phyloP scores from a whole-genome alignment of 1,284 basidiomycete species.

The Trichosporon coremiiforme region DNA sequence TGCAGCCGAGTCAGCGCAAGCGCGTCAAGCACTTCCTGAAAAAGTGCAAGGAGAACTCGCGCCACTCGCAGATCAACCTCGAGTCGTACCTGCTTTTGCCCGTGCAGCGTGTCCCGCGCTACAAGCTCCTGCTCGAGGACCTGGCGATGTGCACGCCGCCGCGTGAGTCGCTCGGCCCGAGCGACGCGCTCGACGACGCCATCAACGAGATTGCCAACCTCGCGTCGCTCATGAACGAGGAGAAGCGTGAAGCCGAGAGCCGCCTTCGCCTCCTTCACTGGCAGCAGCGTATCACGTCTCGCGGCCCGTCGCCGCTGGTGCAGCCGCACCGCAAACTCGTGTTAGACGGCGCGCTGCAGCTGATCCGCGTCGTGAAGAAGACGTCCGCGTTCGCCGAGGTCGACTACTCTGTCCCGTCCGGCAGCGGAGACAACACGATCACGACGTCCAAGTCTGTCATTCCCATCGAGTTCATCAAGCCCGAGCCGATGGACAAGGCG shows the following conservation, averaged over 20 bases:
- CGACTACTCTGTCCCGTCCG: slow-evolving; percentile 26
- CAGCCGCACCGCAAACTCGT: slow-evolving; percentile 94
- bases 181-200: slow-evolving; percentile 80
- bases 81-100: slow-evolving; percentile 93
- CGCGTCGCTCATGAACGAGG: slow-evolving; percentile 94
- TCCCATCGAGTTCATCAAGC: slow-evolving; percentile 81
- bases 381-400: slow-evolving; percentile 80
- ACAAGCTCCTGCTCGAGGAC: slow-evolving; percentile 88
- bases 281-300: slow-evolving; percentile 87
- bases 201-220: slow-evolving; percentile 80
- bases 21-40: slow-evolving; percentile 85
- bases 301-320: slow-evolving; percentile 91
- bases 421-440: slow-evolving; percentile 51
- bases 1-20: slow-evolving; percentile 75
- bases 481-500: slow-evolving; percentile 52
- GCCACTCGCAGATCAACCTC: slow-evolving; percentile 93
- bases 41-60: slow-evolving; percentile 62
- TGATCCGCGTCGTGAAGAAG: slow-evolving; percentile 89
- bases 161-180: slow-evolving; percentile 64
- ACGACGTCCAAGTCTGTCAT: slow-evolving; percentile 64
- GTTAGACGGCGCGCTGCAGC: slow-evolving; percentile 78
- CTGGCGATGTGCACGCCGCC: slow-evolving; percentile 80
- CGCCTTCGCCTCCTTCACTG: slow-evolving; percentile 81
- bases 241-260: slow-evolving; percentile 89
- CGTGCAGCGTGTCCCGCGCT: slow-evolving; percentile 94